phyloP scores from a whole-genome alignment of 768 basidiomycete genomes.

The Lenzites betulinus region DNA sequence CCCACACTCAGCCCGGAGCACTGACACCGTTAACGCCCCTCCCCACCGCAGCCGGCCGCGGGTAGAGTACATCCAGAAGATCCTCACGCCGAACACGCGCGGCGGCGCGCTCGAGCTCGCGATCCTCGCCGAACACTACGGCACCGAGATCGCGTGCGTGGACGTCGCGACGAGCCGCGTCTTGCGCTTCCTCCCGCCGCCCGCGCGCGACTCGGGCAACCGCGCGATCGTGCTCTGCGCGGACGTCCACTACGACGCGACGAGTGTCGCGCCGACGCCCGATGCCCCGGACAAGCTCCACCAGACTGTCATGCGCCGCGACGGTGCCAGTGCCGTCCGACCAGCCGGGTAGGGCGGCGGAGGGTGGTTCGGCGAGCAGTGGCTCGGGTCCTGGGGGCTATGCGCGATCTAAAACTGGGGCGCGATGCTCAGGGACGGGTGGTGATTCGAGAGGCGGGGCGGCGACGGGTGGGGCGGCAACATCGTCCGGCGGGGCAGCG shows the following conservation, averaged over 20 bases:
- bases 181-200: constrained; percentile 72
- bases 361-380: too few species aligned
- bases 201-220: constrained; percentile 39
- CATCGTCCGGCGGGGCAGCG: too few species aligned
- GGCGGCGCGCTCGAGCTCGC: constrained; percentile 95
- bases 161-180: constrained; percentile 92
- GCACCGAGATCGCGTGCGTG: constrained; percentile 84
- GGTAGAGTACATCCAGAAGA: constrained; percentile 79
- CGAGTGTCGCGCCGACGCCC: constrained; percentile 74
- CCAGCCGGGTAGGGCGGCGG: too few species aligned
- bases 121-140: constrained; percentile 80
- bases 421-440: too few species aligned
- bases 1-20: neutral
- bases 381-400: too few species aligned
- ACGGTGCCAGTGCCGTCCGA: constrained; percentile 42
- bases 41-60: constrained; percentile 57
- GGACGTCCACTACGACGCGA: constrained; percentile 96
- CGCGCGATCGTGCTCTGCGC: constrained; percentile 81
- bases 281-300: constrained; percentile 87
- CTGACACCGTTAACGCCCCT: too few species aligned
- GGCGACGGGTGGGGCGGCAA: too few species aligned
- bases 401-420: too few species aligned
- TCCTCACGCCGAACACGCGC: constrained; percentile 81
- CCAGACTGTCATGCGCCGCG: constrained; percentile 71
- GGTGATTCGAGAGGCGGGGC: too few species aligned